Evolutionary conservation across 805 yeast genomes (phyloP), one percentile per base, ranked within the genome.

Genomic region (Teunomyces cretensis): DNA sequence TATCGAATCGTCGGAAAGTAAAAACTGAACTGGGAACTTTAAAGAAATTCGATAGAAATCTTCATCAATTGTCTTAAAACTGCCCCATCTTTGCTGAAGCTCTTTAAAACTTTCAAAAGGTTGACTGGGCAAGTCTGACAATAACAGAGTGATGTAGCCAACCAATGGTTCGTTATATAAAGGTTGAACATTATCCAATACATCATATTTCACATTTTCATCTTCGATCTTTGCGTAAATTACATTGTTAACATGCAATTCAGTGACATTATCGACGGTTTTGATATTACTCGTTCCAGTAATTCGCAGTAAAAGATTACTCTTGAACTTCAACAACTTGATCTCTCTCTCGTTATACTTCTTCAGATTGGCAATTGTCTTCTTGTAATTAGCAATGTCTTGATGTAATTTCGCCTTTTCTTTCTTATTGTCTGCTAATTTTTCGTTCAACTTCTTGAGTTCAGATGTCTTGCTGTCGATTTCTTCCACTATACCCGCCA

Each of bases 21-120:
- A 38, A 27, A 54, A 40, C 13, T 43, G 40, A 12, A 66, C 37
- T 0, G 74, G 75, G 40, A 52, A 64, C 46, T 54, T 54, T 26
- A 67, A 42, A 1, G 65, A 54, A 2, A 68, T 48, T 41, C 55
- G 59, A 52, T 56, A 61, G 15, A 72, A 52, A 36, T 67, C 70
- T 8, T 39, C 30, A 46, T 70, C 75, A 8, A 63, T 49, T 16
- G 39, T 31, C 32, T 44, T 46, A 9, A 61, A 45, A 22, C 35
- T n/a, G 9, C 13, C 12, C 38, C 38, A 35, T 12, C 28, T 24
- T 9, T n/a, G 28, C 16, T 35, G 16, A 14, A 35, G 38, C 3
- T n/a, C 12, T 9, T 14, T 9, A 13, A 35, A 14, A 19, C 28
- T 13, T n/a, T 22, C 38, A 6, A 19, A 6, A 2, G 28, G 27